A percentile compares a stretch with the other conserved stretches of the same genome.
These are phyloP conservation scores for Porogramme epimiltina DNA, from an alignment of 1,284 basidiomycete species.

Conservation along the genomic window DNA sequence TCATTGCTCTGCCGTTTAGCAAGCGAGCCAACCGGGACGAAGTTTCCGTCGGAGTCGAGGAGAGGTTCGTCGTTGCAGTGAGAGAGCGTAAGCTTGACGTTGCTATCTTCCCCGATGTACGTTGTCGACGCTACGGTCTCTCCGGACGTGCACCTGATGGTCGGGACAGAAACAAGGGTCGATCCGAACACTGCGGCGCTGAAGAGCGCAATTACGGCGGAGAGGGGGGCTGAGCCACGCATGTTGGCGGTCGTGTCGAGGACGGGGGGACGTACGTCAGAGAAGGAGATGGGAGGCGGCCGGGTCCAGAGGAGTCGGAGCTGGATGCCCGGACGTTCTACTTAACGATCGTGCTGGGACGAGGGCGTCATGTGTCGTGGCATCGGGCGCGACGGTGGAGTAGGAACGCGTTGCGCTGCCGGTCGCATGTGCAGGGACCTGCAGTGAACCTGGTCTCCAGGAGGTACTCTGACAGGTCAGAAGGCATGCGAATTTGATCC, in stretches of 20 bases:
- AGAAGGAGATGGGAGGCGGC: too few relatives aligned
- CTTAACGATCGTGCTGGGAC: too few relatives aligned
- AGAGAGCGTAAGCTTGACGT: constrained; percentile 35
- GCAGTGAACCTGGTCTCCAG: too few relatives aligned
- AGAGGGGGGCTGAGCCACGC: constrained; percentile 6
- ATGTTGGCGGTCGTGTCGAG: constrained; percentile 1
- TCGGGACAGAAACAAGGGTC: constrained; percentile 7
- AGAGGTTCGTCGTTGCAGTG: constrained; percentile 29
- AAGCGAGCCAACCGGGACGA: constrained; percentile 3
- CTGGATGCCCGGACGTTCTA: too few relatives aligned
- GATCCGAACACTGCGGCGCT: constrained; percentile 14
- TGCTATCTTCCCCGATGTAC: constrained; percentile 37
- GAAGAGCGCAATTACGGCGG: constrained; percentile 4
- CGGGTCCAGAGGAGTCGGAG: too few relatives aligned
- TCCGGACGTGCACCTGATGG: constrained; percentile 16
- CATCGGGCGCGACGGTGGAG: too few relatives aligned
- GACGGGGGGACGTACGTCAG: too few relatives aligned
- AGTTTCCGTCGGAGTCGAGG: constrained; percentile 2
- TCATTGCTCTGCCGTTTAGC: constrained; percentile 26
- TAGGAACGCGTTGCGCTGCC: too few relatives aligned
- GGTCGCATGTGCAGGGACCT: too few relatives aligned
- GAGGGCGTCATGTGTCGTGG: too few relatives aligned
- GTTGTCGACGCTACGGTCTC: constrained; percentile 8
- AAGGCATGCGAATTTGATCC: too few relatives aligned
- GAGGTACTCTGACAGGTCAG: too few relatives aligned